These are phyloP conservation scores for Peronosclerospora sorghi DNA, from an alignment of 352 stramenopile species.

Conservation along the genomic window DNA sequence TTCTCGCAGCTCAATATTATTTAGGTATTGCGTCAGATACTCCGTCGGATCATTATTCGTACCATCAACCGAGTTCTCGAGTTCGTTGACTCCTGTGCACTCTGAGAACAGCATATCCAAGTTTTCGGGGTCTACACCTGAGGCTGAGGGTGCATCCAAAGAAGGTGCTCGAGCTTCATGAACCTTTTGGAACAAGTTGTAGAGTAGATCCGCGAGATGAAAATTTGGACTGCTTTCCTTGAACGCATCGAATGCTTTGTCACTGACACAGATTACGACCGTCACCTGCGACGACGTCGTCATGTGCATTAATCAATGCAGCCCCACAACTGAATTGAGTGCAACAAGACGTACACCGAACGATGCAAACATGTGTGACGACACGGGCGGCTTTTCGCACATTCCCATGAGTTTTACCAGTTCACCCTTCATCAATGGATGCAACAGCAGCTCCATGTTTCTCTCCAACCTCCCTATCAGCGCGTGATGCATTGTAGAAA, in stretches of 20 bases:
- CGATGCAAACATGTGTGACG: conserved; percentile 50
- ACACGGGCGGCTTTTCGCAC: conserved; percentile 32
- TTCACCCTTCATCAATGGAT: conserved; percentile 51
- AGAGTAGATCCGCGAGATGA: conserved; percentile 51
- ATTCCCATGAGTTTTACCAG: conserved; percentile 37
- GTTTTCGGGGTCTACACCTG: conserved; percentile 24
- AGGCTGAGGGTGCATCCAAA: conserved; percentile 4
- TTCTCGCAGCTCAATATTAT: conserved; percentile 53
- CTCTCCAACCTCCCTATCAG: conserved; percentile 54
- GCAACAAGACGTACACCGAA: conserved; percentile 28
- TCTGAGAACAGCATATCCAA: conserved; percentile 65
- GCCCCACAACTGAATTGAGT: not conserved
- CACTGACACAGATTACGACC: conserved; percentile 50
- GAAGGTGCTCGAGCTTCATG: conserved; percentile 10
- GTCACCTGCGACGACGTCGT: conserved; percentile 17
- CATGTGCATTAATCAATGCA: not conserved
- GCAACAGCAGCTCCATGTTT: conserved; percentile 44
- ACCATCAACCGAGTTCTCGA: conserved; percentile 7
- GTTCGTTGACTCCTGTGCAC: conserved; percentile 25
- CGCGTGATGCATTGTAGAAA: conserved; percentile 31
- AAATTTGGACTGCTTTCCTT: conserved; percentile 45
- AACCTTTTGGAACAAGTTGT: conserved; percentile 42
- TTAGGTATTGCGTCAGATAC: conserved; percentile 36
- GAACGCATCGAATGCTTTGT: conserved; percentile 54
- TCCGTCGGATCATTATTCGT: conserved; percentile 18